Evolutionary conservation across 2,329 filamentous ascomycete genomes (phyloP), one percentile per base, ranked within the genome.

Genomic region (Fusarium kyushuense): DNA sequence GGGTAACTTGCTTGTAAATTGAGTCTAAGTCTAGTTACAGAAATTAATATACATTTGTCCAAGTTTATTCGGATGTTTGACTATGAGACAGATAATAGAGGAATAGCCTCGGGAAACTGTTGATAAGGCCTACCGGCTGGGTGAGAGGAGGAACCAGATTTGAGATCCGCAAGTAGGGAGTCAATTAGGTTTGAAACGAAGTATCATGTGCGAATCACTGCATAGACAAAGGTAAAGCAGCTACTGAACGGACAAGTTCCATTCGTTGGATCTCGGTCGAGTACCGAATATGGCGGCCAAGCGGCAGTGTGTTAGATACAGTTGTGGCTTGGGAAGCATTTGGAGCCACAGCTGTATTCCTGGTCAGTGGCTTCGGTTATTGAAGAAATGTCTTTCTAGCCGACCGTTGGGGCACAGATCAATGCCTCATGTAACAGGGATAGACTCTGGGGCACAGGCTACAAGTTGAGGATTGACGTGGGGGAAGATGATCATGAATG

Each of bases 321-420:
- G 40, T 16, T 33, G 66, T 69, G 67, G 63, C 62, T 67, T 21
- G 19, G 27, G 23, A 19, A 13, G 17, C 11, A 32, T 25, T 9
- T 23, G 14, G 35, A 63, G 66, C 66, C 66, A 60, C 58, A 56
- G n/a, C 25, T 36, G 36, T 53, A 30, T 48, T 40, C 33, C 48
- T 46, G 33, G 48, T 36, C 30, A 52, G 70, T 74, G 71, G 72
- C 72, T 74, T 74, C 70, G 72, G 72, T 64, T 67, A 63, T 65
- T 67, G 62, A 38, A 64, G 60, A 45, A 29, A 54, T 63, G 42
- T 41, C 53, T 54, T 64, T 69, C 60, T 62, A 60, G 58, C 72
- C 72, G 66, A 57, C 66, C 56, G 72, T 73, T 74, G 72, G 70
- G 72, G 72, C 60, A 71, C 38, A 56, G 45, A 59, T 61, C 47